Evolutionary conservation across 148 eudicot genomes (phyloP).

Genomic region (Mesembryanthemum crystallinum): DNA sequence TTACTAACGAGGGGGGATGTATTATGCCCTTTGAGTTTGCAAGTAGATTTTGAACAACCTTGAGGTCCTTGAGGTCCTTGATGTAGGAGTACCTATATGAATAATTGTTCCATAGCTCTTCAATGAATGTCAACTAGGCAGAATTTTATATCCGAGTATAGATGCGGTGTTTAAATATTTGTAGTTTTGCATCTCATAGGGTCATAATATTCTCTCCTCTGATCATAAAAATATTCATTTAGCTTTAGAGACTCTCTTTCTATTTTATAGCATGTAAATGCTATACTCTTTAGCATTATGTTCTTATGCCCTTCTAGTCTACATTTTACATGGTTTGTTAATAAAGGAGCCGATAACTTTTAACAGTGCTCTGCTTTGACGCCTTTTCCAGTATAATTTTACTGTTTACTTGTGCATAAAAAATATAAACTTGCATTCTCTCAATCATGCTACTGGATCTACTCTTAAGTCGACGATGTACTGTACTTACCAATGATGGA

Average conservation of each 20-base stretch:
- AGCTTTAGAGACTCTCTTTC: not conserved
- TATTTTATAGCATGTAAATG: not conserved
- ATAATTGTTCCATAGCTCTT: conserved; percentile 4
- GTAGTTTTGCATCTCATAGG: not conserved
- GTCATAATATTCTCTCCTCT: not conserved
- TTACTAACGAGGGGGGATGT: not conserved
- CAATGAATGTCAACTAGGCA: not conserved
- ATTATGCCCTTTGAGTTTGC: not conserved
- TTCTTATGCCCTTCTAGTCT: not conserved
- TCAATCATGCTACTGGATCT: not conserved
- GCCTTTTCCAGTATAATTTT: not conserved
- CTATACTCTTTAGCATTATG: not conserved
- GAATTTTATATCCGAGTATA: not conserved
- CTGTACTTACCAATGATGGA: not conserved
- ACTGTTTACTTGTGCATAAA: too few species aligned
- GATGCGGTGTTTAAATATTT: not conserved
- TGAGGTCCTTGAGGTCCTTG: too few species aligned
- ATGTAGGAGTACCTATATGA: not conserved
- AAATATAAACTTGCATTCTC: not conserved
- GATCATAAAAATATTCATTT: not conserved
- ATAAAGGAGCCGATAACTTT: not conserved
- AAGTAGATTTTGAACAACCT: not conserved
- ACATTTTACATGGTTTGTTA: not conserved
- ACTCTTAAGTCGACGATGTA: not conserved
- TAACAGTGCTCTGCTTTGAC: not conserved